Conservation (phyloP, 2,329 filamentous ascomycete species). For the Dendryphion nanum region DNA sequence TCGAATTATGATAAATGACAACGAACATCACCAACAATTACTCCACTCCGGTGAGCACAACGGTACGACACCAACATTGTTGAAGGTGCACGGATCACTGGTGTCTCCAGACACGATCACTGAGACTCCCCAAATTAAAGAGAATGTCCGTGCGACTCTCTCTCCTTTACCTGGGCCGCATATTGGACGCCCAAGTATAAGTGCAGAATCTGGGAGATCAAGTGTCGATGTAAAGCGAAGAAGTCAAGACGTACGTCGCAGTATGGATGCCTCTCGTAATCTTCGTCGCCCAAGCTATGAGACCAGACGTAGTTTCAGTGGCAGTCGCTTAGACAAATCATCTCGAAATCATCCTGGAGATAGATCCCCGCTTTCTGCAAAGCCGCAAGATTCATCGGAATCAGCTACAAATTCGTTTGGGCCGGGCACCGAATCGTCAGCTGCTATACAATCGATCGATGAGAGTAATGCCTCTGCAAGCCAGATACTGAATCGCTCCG, state of each 20-base stretch:
- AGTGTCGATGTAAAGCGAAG: slow-evolving; percentile 34
- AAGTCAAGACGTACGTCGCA: slow-evolving; percentile 42
- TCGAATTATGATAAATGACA: slow-evolving; percentile 68
- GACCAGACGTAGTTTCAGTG: slow-evolving; percentile 62
- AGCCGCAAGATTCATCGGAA: slow-evolving; percentile 64
- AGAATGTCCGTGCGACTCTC: slow-evolving; percentile 46
- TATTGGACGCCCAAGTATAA: slow-evolving; percentile 37
- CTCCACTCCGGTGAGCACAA: slow-evolving; percentile 7
- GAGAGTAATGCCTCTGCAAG: slow-evolving; percentile 80
- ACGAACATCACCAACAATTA: slow-evolving; percentile 42
- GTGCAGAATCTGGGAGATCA: slow-evolving; percentile 43
- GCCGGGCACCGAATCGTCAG: slow-evolving; percentile 70
- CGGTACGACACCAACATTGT: no score
- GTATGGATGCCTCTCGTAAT: slow-evolving; percentile 52
- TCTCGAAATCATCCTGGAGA: slow-evolving; percentile 52
- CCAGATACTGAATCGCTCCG: slow-evolving; percentile 82
- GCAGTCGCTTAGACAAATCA: slow-evolving; percentile 52
- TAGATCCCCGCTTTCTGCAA: slow-evolving; percentile 48
- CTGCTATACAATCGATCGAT: slow-evolving; percentile 61
- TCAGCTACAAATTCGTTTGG: slow-evolving; percentile 74
- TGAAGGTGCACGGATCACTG: no score
- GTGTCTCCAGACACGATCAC: no score
- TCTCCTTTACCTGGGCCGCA: slow-evolving; percentile 39
- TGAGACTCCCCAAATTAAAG: slow-evolving; percentile 29
- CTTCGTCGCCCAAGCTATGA: slow-evolving; percentile 41